Evolutionary conservation across 1,139 yeast species (phyloP).

Genomic region (Taphrina flavorubra): DNA sequence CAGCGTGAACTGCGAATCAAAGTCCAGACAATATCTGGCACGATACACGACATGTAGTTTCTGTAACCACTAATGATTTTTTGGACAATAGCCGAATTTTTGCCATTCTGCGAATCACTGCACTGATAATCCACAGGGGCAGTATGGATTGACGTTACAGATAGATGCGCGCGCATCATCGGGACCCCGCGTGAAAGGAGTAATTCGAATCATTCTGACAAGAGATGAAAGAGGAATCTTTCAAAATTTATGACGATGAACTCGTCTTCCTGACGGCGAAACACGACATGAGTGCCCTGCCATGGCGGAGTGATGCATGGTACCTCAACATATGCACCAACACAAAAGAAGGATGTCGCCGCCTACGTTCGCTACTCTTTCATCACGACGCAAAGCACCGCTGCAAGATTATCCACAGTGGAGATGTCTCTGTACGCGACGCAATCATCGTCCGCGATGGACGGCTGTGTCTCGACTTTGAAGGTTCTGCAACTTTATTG

Average conservation of each 20-base stretch:
- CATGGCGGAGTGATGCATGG: conserved; percentile 12
- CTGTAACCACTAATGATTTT: conserved; percentile 10
- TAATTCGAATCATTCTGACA: neutral
- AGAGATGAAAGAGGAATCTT: too few species aligned
- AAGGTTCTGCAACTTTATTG: neutral
- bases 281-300: conserved; percentile 6
- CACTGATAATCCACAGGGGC: neutral
- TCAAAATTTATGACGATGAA: too few species aligned
- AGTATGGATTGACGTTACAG: neutral
- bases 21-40: neutral
- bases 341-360: neutral
- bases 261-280: neutral
- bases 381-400: neutral
- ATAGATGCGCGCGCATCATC: neutral
- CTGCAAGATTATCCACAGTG: neutral
- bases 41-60: neutral
- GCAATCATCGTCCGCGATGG: neutral
- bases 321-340: conserved; percentile 11
- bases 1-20: neutral
- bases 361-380: neutral
- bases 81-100: neutral
- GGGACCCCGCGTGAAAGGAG: neutral
- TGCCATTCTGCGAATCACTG: neutral
- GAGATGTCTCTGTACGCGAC: neutral
- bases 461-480: neutral